Evolutionary conservation across 129 eudicot species (phyloP), one percentile per base, ranked within the genome.

Genomic region (Kitagawia praeruptora): DNA sequence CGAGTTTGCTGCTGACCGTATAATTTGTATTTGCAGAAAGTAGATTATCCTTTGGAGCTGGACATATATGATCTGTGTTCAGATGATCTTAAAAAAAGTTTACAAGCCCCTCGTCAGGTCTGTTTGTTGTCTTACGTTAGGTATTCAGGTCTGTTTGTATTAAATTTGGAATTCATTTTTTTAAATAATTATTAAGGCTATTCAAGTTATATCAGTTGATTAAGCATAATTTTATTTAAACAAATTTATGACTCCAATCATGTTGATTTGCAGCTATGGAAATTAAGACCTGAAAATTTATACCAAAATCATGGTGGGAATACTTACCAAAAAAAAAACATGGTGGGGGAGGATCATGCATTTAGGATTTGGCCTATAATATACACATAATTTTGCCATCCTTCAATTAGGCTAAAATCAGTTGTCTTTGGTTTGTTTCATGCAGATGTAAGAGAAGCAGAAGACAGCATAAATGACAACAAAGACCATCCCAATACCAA

Each of bases 21-120:
- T 19, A 28, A 25, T 31, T 3, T 46, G 63, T 78, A 49, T 56
- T 53, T 9, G 82, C 95, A 96, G 99, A 96, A 96, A 96, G 99
- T 96, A 83, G 98, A 96, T 85, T 96, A 92, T 83, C 99, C 99
- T 14, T 82, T 96, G 88, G 91, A 89, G 88, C 79, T 96, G 88
- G 99, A 96, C 85, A 84, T 92, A 47, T 92, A 84, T 86, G 99
- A 96, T 89, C 84, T 96, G 48, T 96, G 99, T 86, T 92, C 98
- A 38, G n/a, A n/a, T n/a, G n/a, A n/a, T n/a, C n/a, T n/a, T n/a
- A n/a, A n/a, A n/a, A n/a, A n/a, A n/a, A n/a, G n/a, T n/a, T n/a
- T n/a, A n/a, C n/a, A n/a, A 85, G 85, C 79, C 0, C 34, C 34
- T n/a, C n/a, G n/a, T n/a, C n/a, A n/a, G n/a, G n/a, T n/a, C n/a